These are phyloP conservation scores for Trichoderma koningiopsis DNA, from an alignment of 2,329 filamentous ascomycete species.

Conservation along the genomic window DNA sequence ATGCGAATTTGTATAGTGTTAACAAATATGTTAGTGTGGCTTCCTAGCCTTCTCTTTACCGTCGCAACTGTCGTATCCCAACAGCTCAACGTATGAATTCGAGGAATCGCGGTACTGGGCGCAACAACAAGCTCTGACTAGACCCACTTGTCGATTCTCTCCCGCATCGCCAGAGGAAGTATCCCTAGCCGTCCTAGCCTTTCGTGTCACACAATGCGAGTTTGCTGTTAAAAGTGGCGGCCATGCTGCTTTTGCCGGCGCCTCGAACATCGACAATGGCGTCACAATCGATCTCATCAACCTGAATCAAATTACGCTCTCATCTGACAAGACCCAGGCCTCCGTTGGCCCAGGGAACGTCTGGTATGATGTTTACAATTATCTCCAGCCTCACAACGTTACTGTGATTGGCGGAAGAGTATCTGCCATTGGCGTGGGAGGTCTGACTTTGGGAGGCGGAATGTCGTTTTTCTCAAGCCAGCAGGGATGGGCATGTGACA, in stretches of 20 bases:
- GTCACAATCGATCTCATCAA: slow-evolving; percentile 42
- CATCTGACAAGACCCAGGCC: slow-evolving; percentile 36
- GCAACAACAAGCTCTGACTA: slow-evolving; percentile 30
- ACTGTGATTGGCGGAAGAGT: slow-evolving; percentile 45
- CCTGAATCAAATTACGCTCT: slow-evolving; percentile 39
- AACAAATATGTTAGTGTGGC: slow-evolving; percentile 26
- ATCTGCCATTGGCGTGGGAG: slow-evolving; percentile 42
- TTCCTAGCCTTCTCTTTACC: slow-evolving; percentile 30
- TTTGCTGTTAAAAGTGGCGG: slow-evolving; percentile 49
- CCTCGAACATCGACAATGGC: slow-evolving; percentile 41
- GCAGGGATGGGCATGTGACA: slow-evolving; percentile 27
- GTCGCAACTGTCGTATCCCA: slow-evolving; percentile 27
- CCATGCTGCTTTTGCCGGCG: slow-evolving; percentile 45
- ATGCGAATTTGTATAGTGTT: slow-evolving; percentile 1
- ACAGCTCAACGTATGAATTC: slow-evolving; percentile 27
- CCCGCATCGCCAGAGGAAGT: slow-evolving; percentile 34
- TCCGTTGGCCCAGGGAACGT: slow-evolving; percentile 43
- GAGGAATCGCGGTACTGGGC: slow-evolving; percentile 33
- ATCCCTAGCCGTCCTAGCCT: slow-evolving; percentile 33
- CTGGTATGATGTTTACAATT: slow-evolving; percentile 45
- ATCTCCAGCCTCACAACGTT: slow-evolving; percentile 36
- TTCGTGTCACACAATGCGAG: slow-evolving; percentile 34
- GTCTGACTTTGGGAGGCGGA: slow-evolving; percentile 29
- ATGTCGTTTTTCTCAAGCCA: slow-evolving; percentile 27
- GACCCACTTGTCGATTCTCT: slow-evolving; percentile 33